Conservation (phyloP, 1,139 yeast genomes). For the Ogataea hybrid region DNA sequence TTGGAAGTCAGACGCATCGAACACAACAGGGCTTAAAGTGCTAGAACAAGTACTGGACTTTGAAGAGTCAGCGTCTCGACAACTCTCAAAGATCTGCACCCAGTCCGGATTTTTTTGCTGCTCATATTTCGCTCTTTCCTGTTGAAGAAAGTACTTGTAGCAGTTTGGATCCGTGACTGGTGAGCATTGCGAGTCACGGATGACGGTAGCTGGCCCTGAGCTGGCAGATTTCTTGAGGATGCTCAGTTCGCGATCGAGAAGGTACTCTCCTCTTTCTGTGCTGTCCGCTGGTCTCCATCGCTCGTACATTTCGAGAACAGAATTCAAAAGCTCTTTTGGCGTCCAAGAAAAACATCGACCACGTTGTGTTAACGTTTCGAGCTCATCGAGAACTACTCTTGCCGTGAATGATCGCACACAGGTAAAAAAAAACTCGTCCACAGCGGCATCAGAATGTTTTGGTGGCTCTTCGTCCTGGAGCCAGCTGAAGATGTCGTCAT, state of each 20-base stretch:
- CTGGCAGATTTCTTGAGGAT: conserved; percentile 11
- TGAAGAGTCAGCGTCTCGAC: not conserved
- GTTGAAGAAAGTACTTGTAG: conserved; percentile 16
- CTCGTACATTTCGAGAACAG: conserved; percentile 14
- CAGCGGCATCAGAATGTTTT: not conserved
- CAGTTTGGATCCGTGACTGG: conserved; percentile 11
- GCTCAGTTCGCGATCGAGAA: conserved; percentile 17
- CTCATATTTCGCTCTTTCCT: conserved; percentile 5
- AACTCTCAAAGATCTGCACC: conserved; percentile 17
- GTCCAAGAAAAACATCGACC: not conserved
- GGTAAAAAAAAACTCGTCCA: conserved; percentile 11
- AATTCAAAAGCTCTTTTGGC: conserved; percentile 4
- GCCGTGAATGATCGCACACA: conserved; percentile 16
- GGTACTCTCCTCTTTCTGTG: conserved; percentile 13
- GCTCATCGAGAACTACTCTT: conserved; percentile 15
- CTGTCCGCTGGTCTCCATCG: conserved; percentile 18
- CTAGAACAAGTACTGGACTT: not conserved
- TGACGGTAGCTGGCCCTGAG: conserved; percentile 14
- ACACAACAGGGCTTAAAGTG: not conserved
- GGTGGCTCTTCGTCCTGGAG: conserved; percentile 13
- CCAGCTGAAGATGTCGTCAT: conserved; percentile 12
- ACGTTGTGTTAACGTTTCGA: conserved; percentile 9
- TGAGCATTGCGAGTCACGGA: conserved; percentile 7
- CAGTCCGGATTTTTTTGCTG: conserved; percentile 12
- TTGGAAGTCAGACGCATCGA: not conserved